Conservation (phyloP, 257 asterid genomes). For the Petunia axillaris region DNA sequence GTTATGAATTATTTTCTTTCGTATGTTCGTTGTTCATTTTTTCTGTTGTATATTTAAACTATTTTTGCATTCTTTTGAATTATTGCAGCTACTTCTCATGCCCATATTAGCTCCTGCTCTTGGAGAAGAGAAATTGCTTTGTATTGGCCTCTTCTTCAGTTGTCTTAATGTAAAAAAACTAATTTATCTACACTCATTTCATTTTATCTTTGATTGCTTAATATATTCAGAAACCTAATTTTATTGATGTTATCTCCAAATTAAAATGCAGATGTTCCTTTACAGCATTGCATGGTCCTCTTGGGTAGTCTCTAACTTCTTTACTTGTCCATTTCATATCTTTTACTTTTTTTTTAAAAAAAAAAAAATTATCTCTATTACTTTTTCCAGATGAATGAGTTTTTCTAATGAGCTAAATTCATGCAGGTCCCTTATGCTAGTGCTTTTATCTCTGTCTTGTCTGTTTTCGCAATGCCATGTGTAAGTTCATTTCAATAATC, state of each 20-base stretch:
- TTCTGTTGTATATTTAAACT: neutral
- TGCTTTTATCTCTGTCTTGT: slow-evolving; percentile 54
- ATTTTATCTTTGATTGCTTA: neutral
- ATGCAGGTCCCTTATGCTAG: slow-evolving; percentile 87
- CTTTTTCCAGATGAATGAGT: neutral
- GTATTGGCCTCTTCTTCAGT: slow-evolving; percentile 73
- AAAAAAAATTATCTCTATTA: neutral
- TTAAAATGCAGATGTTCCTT: slow-evolving; percentile 67
- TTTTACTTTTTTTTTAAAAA: neutral
- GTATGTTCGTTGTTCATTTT: neutral
- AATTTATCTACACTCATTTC: neutral
- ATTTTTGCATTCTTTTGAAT: slow-evolving; percentile 17
- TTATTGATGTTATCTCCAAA: slow-evolving; percentile 22
- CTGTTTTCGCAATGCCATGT: slow-evolving; percentile 76
- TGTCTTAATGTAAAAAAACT: slow-evolving; percentile 53
- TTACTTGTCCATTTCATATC: neutral
- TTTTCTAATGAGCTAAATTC: neutral
- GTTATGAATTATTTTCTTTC: neutral
- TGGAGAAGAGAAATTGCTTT: slow-evolving; percentile 83
- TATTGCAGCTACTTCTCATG: slow-evolving; percentile 74
- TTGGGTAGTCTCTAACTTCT: slow-evolving; percentile 56
- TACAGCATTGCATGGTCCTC: slow-evolving; percentile 90
- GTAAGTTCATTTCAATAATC: slow-evolving; percentile 45
- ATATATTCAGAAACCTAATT: neutral
- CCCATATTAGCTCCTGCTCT: slow-evolving; percentile 71